Conservation (phyloP, 768 basidiomycete genomes). For the Rhodotorula sphaerocarpa region DNA sequence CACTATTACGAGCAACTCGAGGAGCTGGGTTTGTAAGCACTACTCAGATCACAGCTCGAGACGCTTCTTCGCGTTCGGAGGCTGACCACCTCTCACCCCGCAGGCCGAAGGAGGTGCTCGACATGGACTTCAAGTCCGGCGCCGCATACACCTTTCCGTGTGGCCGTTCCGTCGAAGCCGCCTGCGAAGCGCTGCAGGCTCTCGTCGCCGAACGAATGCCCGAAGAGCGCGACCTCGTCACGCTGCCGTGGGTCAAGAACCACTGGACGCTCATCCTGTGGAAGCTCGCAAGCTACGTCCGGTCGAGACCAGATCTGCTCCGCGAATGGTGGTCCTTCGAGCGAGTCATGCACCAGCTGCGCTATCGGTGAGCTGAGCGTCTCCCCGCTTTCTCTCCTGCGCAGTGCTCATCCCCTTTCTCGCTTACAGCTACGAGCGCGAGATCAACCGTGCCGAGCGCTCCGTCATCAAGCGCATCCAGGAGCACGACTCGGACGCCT, state of each 20-base stretch:
- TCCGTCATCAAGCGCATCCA: slow-evolving; percentile 73
- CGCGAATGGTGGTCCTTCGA: slow-evolving; percentile 71
- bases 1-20: slow-evolving; percentile 24
- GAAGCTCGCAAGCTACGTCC: slow-evolving; percentile 83
- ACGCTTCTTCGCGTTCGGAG: too few relatives aligned
- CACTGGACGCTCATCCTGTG: slow-evolving; percentile 86
- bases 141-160: slow-evolving; percentile 12
- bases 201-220: slow-evolving; percentile 46
- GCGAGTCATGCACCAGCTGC: slow-evolving; percentile 71
- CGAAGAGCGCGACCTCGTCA: slow-evolving; percentile 49
- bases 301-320: slow-evolving; percentile 57
- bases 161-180: slow-evolving; percentile 33
- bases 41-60: not conserved
- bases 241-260: slow-evolving; percentile 76
- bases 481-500: slow-evolving; percentile 70
- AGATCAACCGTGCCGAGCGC: slow-evolving; percentile 66
- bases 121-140: slow-evolving; percentile 22
- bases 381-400: not conserved
- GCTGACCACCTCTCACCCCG: too few relatives aligned
- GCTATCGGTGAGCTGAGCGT: slow-evolving; percentile 64
- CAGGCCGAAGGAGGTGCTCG: slow-evolving; percentile 34
- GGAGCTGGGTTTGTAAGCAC: slow-evolving; percentile 20
- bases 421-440: slow-evolving; percentile 68
- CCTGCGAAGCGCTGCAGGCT: slow-evolving; percentile 37
- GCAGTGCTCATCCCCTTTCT: not conserved